Percentiles rank a stretch among this genome's conserved stretches.
phyloP scores from a whole-genome alignment of 2,329 filamentous ascomycete species.

The Exophiala dermatitidis region DNA sequence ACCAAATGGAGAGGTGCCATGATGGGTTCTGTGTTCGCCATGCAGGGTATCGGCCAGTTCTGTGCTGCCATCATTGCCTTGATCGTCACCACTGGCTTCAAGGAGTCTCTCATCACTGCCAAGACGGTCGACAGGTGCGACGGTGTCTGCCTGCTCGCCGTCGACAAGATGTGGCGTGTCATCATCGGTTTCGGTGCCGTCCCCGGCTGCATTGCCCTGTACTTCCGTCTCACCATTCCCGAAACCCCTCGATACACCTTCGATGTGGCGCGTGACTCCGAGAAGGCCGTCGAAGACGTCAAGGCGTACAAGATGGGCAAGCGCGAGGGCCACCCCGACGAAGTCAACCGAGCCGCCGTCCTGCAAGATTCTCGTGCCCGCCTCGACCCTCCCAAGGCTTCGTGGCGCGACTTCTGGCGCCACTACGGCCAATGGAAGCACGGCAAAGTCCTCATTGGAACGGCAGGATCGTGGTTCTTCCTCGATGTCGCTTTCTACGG shows the following conservation, averaged over 20 bases:
- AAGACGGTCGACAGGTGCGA: constrained; percentile 51
- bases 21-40: constrained; percentile 80
- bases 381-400: constrained; percentile 62
- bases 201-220: constrained; percentile 72
- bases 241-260: constrained; percentile 86
- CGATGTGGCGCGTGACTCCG: constrained; percentile 66
- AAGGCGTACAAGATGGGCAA: constrained; percentile 66
- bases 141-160: constrained; percentile 58
- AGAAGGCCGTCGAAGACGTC: constrained; percentile 65
- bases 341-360: constrained; percentile 55
- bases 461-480: constrained; percentile 77
- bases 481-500: constrained; percentile 60
- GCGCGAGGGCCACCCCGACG: constrained; percentile 57
- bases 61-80: constrained; percentile 67
- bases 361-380: constrained; percentile 48
- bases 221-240: constrained; percentile 79
- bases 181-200: constrained; percentile 76
- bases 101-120: constrained; percentile 51
- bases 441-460: constrained; percentile 65
- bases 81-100: constrained; percentile 66
- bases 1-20: constrained; percentile 81
- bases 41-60: constrained; percentile 79
- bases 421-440: constrained; percentile 69
- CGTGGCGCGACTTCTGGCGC: constrained; percentile 61
- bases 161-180: constrained; percentile 82